phyloP scores from a whole-genome alignment of 805 yeast genomes.

The Brettanomyces anomalus region DNA sequence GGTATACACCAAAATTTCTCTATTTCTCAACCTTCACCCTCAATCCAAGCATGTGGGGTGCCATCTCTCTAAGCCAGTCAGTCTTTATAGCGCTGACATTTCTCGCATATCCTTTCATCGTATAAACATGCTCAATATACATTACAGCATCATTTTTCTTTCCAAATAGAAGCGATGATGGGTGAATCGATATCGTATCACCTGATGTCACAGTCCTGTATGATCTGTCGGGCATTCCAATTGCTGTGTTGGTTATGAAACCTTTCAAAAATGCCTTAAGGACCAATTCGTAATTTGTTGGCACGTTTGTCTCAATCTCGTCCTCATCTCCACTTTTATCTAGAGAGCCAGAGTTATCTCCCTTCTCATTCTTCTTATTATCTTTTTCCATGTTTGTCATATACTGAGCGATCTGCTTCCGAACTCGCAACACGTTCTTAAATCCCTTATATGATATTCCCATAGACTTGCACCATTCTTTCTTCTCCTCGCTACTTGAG shows the following conservation, averaged over 20 bases:
- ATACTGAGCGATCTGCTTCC: constrained; percentile 67
- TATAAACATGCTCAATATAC: constrained; percentile 91
- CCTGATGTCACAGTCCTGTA: constrained; percentile 80
- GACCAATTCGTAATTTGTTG: constrained; percentile 46
- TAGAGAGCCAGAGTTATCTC: too few species aligned
- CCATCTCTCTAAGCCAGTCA: constrained; percentile 78
- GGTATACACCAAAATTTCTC: too few species aligned
- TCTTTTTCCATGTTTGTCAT: constrained; percentile 45
- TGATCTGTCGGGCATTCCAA: constrained; percentile 91
- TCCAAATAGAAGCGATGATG: constrained; percentile 83
- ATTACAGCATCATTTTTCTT: constrained; percentile 74
- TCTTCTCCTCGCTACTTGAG: constrained; percentile 43
- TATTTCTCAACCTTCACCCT: neutral
- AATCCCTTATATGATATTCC: constrained; percentile 74
- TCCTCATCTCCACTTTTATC: constrained; percentile 15
- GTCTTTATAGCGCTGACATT: constrained; percentile 75
- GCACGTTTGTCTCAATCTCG: constrained; percentile 10
- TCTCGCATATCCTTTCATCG: constrained; percentile 88
- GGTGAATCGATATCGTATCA: constrained; percentile 81
- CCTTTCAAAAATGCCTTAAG: constrained; percentile 79
- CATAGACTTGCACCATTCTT: constrained; percentile 76
- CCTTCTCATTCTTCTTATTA: too few species aligned
- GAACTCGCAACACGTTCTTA: constrained; percentile 64
- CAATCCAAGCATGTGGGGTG: constrained; percentile 51
- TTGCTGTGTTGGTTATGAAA: constrained; percentile 79